Evolutionary conservation across 768 basidiomycete species (phyloP), one percentile per base, ranked within the genome.

Genomic region (Mrakia hoshinonis): DNA sequence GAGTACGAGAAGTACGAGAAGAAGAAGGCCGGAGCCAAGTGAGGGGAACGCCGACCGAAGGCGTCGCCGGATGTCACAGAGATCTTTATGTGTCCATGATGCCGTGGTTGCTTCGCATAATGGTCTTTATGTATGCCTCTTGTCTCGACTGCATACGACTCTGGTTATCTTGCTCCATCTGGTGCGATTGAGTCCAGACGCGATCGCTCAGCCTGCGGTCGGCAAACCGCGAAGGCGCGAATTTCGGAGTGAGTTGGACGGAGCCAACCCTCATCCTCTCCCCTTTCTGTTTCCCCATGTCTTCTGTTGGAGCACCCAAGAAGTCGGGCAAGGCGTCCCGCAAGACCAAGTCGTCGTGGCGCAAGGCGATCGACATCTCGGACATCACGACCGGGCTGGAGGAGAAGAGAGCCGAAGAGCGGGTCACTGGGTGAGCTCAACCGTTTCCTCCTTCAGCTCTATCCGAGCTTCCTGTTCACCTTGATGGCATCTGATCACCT

Each of bases 261-360:
- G 4, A 22, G 38, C 36, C 31, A 3, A 22, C 34, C 36, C 9
- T 9, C 31, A 34, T 18, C 52, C 39, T 18, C n/a, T n/a, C n/a
- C 22, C 68, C 58, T 47, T 46, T 26, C 11, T 15, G 39, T 38
- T 34, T 24, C 20, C 36, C 6, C 36, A 72, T 72, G 70, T 55
- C 65, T 10, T 39, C 64, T 22, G 2, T 51, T 12, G 81, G 81
- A 20, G 81, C 81, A 20, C 82, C 82, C 20, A 74, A 80, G 29
- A 79, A 80, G 70, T 74, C 76, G 24, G 74, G 76, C 15, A 92
- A 94, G 79, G 79, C 86, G 0, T 90, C 88, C 75, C 82, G 92
- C 70, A 95, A 92, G 79, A 91, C 92, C n/a, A 95, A 95, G 79
- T 86, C 85, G 69, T 86, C 92, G 60, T 95, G 93, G 93, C 81